A percentile compares a stretch with the other conserved stretches of the same genome.
phyloP scores from a whole-genome alignment of 176 grass and related monocot genomes.

The Oryza australiensis region DNA sequence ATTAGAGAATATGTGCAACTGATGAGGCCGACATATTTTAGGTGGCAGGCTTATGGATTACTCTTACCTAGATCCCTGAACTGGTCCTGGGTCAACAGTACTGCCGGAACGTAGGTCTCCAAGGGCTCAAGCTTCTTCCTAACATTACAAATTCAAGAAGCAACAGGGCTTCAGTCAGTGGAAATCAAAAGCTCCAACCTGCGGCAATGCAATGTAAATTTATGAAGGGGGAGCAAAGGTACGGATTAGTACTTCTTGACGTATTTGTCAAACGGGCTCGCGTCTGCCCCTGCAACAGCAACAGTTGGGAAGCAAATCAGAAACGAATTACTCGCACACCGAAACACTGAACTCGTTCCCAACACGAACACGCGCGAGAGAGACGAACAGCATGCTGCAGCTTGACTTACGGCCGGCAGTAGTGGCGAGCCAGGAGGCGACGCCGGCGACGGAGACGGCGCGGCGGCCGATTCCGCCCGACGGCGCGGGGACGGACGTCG shows the following conservation, averaged over 20 bases:
- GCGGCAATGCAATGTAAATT: not conserved
- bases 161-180: not conserved
- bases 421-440: constrained; percentile 40
- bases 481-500: not conserved
- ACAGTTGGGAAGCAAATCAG: not conserved
- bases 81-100: constrained; percentile 78
- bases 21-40: no score
- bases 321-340: not conserved
- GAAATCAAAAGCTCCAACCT: not conserved
- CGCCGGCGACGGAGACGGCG: constrained; percentile 37
- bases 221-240: not conserved
- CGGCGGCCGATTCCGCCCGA: constrained; percentile 34
- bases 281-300: constrained; percentile 49
- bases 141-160: constrained; percentile 5
- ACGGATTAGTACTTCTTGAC: constrained; percentile 56
- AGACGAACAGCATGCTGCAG: not conserved
- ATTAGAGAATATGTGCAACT: no score
- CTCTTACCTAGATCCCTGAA: constrained; percentile 75
- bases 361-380: not conserved
- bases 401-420: constrained; percentile 24
- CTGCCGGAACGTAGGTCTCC: constrained; percentile 78
- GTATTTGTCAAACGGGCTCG: constrained; percentile 78
- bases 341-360: not conserved
- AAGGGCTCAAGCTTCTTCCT: constrained; percentile 97
- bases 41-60: not conserved